phyloP scores from a whole-genome alignment of 345 rosid species.

The Salix exigua region DNA sequence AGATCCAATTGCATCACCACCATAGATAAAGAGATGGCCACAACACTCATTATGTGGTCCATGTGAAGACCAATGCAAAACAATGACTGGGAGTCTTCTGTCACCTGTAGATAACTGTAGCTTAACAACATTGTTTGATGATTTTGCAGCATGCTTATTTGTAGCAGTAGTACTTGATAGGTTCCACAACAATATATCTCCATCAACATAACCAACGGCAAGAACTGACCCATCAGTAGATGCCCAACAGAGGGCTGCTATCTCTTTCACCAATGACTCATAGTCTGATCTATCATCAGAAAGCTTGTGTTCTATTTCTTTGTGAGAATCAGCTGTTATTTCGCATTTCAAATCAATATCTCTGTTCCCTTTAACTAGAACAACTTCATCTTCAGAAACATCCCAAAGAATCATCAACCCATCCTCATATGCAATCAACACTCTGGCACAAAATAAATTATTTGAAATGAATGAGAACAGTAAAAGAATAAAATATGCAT shows the following conservation, averaged over 20 bases:
- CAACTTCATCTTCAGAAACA: constrained; percentile 21
- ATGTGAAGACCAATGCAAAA: constrained; percentile 29
- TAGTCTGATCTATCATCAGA: constrained; percentile 15
- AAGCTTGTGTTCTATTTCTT: constrained; percentile 2
- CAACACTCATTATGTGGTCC: constrained; percentile 8
- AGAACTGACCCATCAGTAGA: constrained; percentile 27
- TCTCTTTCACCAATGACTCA: constrained; percentile 23
- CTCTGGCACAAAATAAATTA: constrained; percentile 8
- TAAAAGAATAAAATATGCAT: background rate
- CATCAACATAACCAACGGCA: constrained; percentile 34
- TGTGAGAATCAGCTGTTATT: constrained; percentile 11
- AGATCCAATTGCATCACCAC: constrained; percentile 36
- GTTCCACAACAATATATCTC: constrained; percentile 30
- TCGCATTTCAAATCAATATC: constrained; percentile 22
- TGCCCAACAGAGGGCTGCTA: constrained; percentile 32
- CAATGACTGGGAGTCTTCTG: constrained; percentile 29
- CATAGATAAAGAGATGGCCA: constrained; percentile 33
- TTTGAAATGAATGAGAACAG: background rate
- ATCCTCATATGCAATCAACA: constrained; percentile 28
- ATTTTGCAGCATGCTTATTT: constrained; percentile 6
- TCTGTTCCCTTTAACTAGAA: constrained; percentile 23
- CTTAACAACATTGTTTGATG: constrained; percentile 23
- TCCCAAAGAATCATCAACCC: constrained; percentile 30
- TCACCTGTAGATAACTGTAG: constrained; percentile 22
- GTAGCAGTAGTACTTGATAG: constrained; percentile 12